A percentile compares a stretch with the other conserved stretches of the same genome.
phyloP scores from a whole-genome alignment of 345 rosid genomes.

The Kernera saxatilis region DNA sequence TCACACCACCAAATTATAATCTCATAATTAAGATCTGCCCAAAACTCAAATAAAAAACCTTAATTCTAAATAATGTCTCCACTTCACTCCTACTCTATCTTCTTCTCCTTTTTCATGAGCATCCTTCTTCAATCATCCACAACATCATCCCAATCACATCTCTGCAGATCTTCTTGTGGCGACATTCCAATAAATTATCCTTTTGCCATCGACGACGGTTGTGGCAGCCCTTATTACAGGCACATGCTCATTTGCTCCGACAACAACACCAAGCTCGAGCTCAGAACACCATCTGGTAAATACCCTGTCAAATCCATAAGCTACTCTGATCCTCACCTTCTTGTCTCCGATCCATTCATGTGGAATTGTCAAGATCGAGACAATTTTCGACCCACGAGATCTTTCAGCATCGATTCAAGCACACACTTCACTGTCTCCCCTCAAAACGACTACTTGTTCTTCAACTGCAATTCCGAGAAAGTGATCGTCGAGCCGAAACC shows the following conservation, averaged over 20 bases:
- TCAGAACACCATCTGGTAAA: constrained; percentile 77
- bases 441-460: constrained; percentile 87
- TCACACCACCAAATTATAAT: constrained; percentile 13
- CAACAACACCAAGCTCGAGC: constrained; percentile 47
- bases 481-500: constrained; percentile 82
- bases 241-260: constrained; percentile 72
- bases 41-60: not conserved
- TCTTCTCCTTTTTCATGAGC: constrained; percentile 6
- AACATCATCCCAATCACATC: constrained; percentile 39
- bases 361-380: constrained; percentile 74
- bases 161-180: constrained; percentile 71
- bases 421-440: constrained; percentile 71
- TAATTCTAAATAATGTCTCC: constrained; percentile 14
- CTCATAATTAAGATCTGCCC: not conserved
- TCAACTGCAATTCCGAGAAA: constrained; percentile 63
- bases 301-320: constrained; percentile 66
- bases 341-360: constrained; percentile 74
- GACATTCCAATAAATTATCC: constrained; percentile 66
- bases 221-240: constrained; percentile 83
- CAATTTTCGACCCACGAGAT: constrained; percentile 64
- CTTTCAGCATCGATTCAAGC: constrained; percentile 84
- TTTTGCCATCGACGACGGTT: constrained; percentile 76
- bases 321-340: constrained; percentile 77
- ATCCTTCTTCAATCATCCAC: constrained; percentile 9
- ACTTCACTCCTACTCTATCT: constrained; percentile 17